Evolutionary conservation across 2,329 filamentous ascomycete genomes (phyloP).

Genomic region (Ceratocystis ficicola): DNA sequence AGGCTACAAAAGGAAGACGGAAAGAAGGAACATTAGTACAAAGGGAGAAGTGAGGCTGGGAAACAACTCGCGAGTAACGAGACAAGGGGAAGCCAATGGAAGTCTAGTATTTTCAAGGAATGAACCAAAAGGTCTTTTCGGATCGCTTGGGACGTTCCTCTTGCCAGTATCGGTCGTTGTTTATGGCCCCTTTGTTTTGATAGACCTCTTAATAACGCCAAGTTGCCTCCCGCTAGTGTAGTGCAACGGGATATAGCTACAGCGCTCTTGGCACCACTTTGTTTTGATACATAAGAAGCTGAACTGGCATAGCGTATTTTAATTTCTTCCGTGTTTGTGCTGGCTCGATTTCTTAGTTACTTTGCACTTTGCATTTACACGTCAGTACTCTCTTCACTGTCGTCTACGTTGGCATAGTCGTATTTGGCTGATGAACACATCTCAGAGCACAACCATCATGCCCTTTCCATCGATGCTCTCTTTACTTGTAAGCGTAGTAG

Average conservation of each 20-base stretch:
- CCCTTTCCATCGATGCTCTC: conserved; percentile 19
- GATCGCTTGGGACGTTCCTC: background rate
- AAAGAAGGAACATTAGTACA: background rate
- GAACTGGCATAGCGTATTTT: conserved; percentile 1
- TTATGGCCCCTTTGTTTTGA: background rate
- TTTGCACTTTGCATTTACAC: background rate
- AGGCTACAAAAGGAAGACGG: background rate
- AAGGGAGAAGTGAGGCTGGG: background rate
- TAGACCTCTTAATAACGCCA: background rate
- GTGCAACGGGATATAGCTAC: background rate
- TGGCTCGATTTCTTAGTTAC: background rate
- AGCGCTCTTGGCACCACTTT: background rate
- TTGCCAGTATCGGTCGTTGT: background rate
- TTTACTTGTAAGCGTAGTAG: conserved; percentile 15
- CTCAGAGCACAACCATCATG: conserved; percentile 6
- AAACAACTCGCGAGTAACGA: conserved; percentile 1
- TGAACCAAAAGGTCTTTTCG: background rate
- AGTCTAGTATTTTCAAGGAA: background rate
- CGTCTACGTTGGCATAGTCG: background rate
- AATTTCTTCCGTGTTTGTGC: background rate
- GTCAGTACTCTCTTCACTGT: background rate
- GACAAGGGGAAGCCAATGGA: conserved; percentile 11
- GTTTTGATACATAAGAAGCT: background rate
- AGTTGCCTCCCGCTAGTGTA: conserved; percentile 9
- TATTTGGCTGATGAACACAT: background rate